These are phyloP conservation scores for Teunomyces gatunensis DNA, from an alignment of 805 yeast species.

Conservation along the genomic window DNA sequence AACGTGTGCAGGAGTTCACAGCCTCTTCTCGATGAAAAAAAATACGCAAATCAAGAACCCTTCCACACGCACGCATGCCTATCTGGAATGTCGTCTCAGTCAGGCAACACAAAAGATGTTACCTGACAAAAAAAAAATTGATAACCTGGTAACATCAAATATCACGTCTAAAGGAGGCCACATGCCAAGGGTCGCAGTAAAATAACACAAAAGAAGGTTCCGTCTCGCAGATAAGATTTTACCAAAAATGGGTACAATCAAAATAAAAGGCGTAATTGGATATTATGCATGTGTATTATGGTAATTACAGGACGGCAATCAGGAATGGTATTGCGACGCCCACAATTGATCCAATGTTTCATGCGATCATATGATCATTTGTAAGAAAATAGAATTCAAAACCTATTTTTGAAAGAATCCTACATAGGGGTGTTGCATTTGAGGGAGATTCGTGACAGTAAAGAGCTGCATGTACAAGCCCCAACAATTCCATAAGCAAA, in stretches of 20 bases:
- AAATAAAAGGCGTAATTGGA: background rate
- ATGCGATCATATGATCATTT: background rate
- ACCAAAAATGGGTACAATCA: background rate
- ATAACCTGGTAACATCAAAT: background rate
- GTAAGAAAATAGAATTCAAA: background rate
- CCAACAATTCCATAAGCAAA: background rate
- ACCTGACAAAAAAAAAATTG: background rate
- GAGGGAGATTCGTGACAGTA: background rate
- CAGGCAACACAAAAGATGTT: background rate
- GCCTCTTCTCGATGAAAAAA: background rate
- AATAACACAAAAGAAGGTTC: background rate
- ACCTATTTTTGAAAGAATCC: background rate
- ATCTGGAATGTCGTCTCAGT: background rate
- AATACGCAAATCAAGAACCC: background rate
- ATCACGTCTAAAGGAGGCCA: background rate
- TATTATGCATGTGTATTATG: background rate
- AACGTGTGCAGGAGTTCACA: background rate
- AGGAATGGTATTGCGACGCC: background rate
- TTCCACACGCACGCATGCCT: background rate
- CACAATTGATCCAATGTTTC: background rate
- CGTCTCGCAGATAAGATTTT: background rate
- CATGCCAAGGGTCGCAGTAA: background rate
- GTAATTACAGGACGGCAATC: background rate
- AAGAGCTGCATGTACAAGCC: background rate
- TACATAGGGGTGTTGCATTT: background rate